Evolutionary conservation across 2,329 filamentous ascomycete genomes (phyloP).

Genomic region (Cladosporium colombiae): DNA sequence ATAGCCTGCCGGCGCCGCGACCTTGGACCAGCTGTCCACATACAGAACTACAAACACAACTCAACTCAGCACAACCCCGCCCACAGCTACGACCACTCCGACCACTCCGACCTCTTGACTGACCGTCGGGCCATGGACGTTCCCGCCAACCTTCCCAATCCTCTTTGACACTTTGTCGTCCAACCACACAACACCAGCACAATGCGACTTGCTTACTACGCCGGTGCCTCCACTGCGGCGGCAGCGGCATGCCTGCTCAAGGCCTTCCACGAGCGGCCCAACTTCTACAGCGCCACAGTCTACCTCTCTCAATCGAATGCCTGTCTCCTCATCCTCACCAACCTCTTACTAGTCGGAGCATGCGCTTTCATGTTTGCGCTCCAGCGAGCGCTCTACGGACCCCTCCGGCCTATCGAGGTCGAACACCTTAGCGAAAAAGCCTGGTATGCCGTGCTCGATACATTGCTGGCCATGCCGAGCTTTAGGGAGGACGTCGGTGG

Average conservation of each 20-base stretch:
- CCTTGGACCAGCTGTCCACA: slow-evolving; percentile 13
- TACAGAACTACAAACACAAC: neutral
- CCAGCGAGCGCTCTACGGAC: slow-evolving; percentile 87
- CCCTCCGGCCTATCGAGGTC: slow-evolving; percentile 87
- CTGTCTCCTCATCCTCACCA: slow-evolving; percentile 91
- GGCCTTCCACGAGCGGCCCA: slow-evolving; percentile 90
- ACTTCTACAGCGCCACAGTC: slow-evolving; percentile 97
- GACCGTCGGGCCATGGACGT: slow-evolving; percentile 20
- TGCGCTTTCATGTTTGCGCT: slow-evolving; percentile 81
- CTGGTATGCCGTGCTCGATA: slow-evolving; percentile 98
- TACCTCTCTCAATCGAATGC: slow-evolving; percentile 96
- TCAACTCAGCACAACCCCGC: neutral
- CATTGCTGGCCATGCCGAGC: slow-evolving; percentile 95
- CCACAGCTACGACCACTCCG: neutral
- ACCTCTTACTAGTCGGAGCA: slow-evolving; percentile 80
- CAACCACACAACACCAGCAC: slow-evolving; percentile 11
- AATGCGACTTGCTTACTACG: slow-evolving; percentile 39
- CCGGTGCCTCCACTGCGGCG: slow-evolving; percentile 70
- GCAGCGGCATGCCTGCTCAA: slow-evolving; percentile 82
- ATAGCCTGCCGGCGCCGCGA: neutral
- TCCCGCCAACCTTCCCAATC: slow-evolving; percentile 17
- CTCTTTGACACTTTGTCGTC: slow-evolving; percentile 19
- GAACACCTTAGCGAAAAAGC: slow-evolving; percentile 97
- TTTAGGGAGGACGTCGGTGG: slow-evolving; percentile 93
- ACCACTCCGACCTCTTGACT: slow-evolving; percentile 17